Conservation (phyloP, 1,284 basidiomycete genomes). For the Ustanciosporium gigantosporum region DNA sequence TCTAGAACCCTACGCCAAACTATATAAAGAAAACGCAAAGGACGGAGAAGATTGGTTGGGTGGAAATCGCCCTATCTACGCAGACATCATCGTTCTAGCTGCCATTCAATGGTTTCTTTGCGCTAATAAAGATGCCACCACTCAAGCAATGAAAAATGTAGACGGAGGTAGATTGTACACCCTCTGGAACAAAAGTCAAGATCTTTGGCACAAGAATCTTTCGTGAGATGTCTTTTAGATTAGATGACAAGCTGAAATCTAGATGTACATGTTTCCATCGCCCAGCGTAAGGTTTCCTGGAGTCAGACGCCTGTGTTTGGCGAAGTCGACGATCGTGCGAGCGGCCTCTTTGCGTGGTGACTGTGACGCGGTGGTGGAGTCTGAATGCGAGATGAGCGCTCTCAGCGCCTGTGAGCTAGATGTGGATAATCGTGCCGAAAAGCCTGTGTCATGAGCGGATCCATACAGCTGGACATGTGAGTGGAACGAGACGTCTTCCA, state of each 20-base stretch:
- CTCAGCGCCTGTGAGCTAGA: background rate
- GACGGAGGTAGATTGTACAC: slow-evolving; percentile 5
- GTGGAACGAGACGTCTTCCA: slow-evolving; percentile 32
- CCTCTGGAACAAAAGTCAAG: slow-evolving; percentile 10
- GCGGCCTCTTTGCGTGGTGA: background rate
- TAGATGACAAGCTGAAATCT: too few relatives aligned
- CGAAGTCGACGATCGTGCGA: slow-evolving; percentile 17
- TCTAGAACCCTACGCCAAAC: slow-evolving; percentile 9
- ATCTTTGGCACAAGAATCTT: slow-evolving; percentile 3
- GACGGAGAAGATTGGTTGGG: slow-evolving; percentile 4
- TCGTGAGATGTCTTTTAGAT: too few relatives aligned
- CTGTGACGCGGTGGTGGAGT: background rate
- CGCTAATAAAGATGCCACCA: slow-evolving; percentile 4
- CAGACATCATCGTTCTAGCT: slow-evolving; percentile 15
- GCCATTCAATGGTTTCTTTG: slow-evolving; percentile 28
- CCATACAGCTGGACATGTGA: slow-evolving; percentile 31
- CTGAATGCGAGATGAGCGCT: background rate
- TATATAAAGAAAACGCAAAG: slow-evolving; percentile 14
- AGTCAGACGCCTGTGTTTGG: slow-evolving; percentile 6
- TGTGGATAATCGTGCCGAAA: slow-evolving; percentile 8
- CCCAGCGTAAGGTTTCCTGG: slow-evolving; percentile 18
- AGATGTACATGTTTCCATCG: slow-evolving; percentile 44
- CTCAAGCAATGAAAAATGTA: slow-evolving; percentile 4
- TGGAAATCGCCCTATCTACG: slow-evolving; percentile 12
- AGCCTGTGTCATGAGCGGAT: slow-evolving; percentile 3